Evolutionary conservation across 257 asterid genomes (phyloP), one percentile per base, ranked within the genome.

Genomic region (Verbascum thapsus): DNA sequence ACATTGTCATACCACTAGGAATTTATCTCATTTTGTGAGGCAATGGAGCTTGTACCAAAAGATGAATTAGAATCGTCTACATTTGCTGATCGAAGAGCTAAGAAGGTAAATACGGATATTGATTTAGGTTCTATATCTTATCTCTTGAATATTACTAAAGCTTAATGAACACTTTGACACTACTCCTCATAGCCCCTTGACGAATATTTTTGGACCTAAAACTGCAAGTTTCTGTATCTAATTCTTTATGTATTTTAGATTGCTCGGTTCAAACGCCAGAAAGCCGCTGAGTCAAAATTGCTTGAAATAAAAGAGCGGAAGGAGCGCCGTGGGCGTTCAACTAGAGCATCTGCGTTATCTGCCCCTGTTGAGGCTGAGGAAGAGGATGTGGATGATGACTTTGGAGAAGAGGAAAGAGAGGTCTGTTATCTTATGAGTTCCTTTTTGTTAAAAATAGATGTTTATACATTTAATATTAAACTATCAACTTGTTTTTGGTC

Each of bases 381-480:
- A 63, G 96, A 90, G 39, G 96, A 90, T 67, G 42, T 71, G 52
- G 82, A 72, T 57, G 99, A 94, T 69, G 99, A 90, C 58, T 97
- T 87, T 50, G 97, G 99, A 64, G 97, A 94, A 73, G 99, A 90
- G 75, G 99, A 85, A 85, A 79, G 97, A 62, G 97, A 94, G 96
- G 99, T 87, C 32, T 47, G 91, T 75, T 57, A 58, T 43, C 55
- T 63, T 39, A 30, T 59, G 13, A 63, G 56, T 43, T 9, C n/a
- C 10, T 34, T 12, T 56, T 9, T 12, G 12, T 30, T 56, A 6
- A 17, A 4, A 37, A 22, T 47, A 50, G 39, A 18, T 4, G 6
- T 61, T 15, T 58, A n/a, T 22, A 19, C 48, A 55, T 47, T 48
- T 7, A 39, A 43, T 56, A 43, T 10, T 48, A 60, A 48, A 30